These are phyloP conservation scores for Hymenoscyphus occultus DNA, from an alignment of 2,329 filamentous ascomycete genomes.

Conservation along the genomic window DNA sequence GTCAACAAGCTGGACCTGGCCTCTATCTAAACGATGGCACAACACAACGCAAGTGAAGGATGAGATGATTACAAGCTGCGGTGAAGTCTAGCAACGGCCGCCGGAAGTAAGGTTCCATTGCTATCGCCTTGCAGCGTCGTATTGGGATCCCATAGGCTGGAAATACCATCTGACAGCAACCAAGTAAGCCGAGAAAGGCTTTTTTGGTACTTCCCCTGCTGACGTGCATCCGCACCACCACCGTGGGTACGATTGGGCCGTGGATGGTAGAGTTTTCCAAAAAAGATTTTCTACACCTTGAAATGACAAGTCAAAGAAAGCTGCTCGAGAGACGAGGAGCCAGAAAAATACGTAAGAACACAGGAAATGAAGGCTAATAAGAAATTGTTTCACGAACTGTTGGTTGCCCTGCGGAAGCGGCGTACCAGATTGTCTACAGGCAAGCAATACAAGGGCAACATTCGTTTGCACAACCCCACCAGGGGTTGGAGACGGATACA, in stretches of 20 bases:
- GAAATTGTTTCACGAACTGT: constrained; percentile 5
- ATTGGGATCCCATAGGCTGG: neutral
- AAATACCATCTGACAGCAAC: constrained; percentile 4
- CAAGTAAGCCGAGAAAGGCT: neutral
- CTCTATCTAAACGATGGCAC: neutral
- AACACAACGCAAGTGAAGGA: constrained; percentile 1
- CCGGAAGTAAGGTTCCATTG: neutral
- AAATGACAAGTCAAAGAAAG: neutral
- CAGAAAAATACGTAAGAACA: neutral
- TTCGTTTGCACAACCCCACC: neutral
- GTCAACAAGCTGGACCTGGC: neutral
- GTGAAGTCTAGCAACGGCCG: neutral
- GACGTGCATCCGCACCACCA: neutral
- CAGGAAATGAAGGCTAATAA: constrained; percentile 5
- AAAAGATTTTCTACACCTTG: neutral
- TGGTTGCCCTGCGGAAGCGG: neutral
- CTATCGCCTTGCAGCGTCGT: constrained; percentile 1
- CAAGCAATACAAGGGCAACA: neutral
- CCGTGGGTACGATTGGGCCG: neutral
- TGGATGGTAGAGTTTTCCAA: neutral
- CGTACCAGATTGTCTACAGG: neutral
- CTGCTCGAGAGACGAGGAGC: neutral
- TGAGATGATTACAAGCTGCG: constrained; percentile 4
- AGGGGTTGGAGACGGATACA: neutral
- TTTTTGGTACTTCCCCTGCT: constrained; percentile 2